Evolutionary conservation across 768 basidiomycete genomes (phyloP), one percentile per base, ranked within the genome.

Genomic region (Collybia sp.): DNA sequence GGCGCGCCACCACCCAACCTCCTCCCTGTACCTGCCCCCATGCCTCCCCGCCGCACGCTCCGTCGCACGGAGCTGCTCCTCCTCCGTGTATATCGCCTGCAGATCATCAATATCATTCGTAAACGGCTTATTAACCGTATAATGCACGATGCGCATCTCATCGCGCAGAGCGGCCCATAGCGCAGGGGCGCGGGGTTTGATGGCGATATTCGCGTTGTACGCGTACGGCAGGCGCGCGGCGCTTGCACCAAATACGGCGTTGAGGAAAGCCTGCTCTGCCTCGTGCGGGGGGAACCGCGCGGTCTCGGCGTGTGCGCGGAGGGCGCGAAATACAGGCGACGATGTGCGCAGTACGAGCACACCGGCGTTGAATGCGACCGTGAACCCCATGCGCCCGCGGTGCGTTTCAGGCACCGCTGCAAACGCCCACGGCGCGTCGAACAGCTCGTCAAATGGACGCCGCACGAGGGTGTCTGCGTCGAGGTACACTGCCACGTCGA

Each of bases 401-500:
- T 60, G 68, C 9, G 72, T 61, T 45, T 73, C 71, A 1, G 69
- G 68, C 4, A 65, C 71, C 2, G 72, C 73, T 16, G 58, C 71
- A 48, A 75, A 67, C 15, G 53, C 51, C 61, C 64, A 72, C 11
- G 71, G 71, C 4, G 68, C 49, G 12, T 63, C 48, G 54, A 71
- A 73, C 15, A 73, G 63, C 53, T 73, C 73, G 53, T 71, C 68
- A 49, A 75, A 66, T 48, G 71, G 69, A 31, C 57, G 58, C 6
- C 58, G 63, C 13, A 69, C 71, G 50, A 72, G 65, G 10, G 68
- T 71, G 58, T 74, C 71, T n/a, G 66, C 63, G 51, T 70, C 66
- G 45, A 74, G 60, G 53, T 73, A 72, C 18, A 73, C 62, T 10
- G 65, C 59, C 31, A 54, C 40, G 20, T 58, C 48, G 48, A 68